Base-by-base conservation (phyloP, 2,329 filamentous ascomycete genomes). In the Fusarium kyushuense region DNA sequence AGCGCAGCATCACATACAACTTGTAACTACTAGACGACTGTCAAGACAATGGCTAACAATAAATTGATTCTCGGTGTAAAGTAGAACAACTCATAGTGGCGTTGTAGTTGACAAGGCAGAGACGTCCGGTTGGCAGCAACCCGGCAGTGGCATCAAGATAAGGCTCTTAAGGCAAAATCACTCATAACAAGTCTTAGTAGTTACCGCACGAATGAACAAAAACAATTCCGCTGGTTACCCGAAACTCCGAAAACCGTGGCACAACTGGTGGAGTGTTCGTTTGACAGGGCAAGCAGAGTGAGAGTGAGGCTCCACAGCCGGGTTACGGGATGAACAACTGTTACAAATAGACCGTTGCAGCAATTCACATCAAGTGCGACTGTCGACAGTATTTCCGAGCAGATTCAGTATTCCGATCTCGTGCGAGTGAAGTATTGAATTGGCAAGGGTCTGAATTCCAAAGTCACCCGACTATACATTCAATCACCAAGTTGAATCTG, bases 161-260 rank as follows among this genome's bases (percentile, higher is more conserved):
- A 23, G 17, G 16, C n/a, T n/a, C n/a, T 23, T 19, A 23, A 23
- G 35, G n/a, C 5, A 30, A 25, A 68, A 60, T 42, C 32, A n/a
- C n/a, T 38, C 38, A 33, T 33, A 23, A 53, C 16, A 17, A 23
- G 23, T 10, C 40, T 27, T 32, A 42, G 54, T 13, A 32, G n/a
- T 42, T 36, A 45, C 49, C 25, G 30, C 27, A 16, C 35, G 41
- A 40, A 13, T 23, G 43, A 45, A 19, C 23, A 47, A 49, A 19
- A 51, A 30, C 35, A 54, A 57, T 49, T 48, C 59, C 57, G 65
- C 53, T 35, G 21, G 41, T 65, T 59, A 54, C 61, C 67, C 68
- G 70, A 72, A 72, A 58, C 54, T 57, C 70, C 67, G 67, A 71
- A 58, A 52, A 51, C 51, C 36, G 68, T 72, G 63, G 41, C 46